These are phyloP conservation scores for Dioscorea zingiberensis DNA, from an alignment of 106 monocot species.

Conservation along the genomic window DNA sequence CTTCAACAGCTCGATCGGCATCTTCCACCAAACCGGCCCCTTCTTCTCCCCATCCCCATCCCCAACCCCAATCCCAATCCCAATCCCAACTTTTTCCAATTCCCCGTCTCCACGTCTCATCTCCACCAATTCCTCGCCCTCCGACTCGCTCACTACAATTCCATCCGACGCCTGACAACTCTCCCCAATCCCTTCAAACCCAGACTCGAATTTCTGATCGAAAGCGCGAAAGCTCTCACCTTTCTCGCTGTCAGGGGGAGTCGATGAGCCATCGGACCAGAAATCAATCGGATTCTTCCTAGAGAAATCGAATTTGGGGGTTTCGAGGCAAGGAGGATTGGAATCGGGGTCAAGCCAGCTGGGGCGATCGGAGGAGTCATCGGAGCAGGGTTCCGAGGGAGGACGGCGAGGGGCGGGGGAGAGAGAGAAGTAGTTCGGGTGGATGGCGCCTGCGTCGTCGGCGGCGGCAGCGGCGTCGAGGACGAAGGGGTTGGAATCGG, in stretches of 20 bases:
- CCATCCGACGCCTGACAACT: neutral
- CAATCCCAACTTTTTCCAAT: neutral
- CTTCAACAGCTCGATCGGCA: slow-evolving; percentile 32
- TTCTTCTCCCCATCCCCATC: slow-evolving; percentile 15
- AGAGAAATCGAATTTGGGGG: neutral
- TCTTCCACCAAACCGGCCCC: slow-evolving; percentile 35
- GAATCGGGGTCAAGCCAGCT: slow-evolving; percentile 21
- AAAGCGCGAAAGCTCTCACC: neutral
- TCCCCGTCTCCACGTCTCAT: neutral
- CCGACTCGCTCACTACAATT: neutral
- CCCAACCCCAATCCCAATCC: neutral
- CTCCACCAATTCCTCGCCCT: neutral
- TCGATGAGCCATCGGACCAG: slow-evolving; percentile 13
- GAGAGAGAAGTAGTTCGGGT: slow-evolving; percentile 1
- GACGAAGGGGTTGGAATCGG: neutral
- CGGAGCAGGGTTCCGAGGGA: neutral
- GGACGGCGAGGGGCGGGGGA: neutral
- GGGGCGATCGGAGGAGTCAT: slow-evolving; percentile 24
- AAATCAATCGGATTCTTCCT: neutral
- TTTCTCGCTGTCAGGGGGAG: neutral
- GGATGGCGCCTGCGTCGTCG: neutral
- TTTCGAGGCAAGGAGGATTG: neutral
- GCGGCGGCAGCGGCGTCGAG: neutral
- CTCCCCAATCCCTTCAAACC: neutral
- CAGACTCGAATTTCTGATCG: slow-evolving; percentile 1